Evolutionary conservation across 2,329 filamentous ascomycete genomes (phyloP).

Genomic region (Sarocladiaceae sp.): DNA sequence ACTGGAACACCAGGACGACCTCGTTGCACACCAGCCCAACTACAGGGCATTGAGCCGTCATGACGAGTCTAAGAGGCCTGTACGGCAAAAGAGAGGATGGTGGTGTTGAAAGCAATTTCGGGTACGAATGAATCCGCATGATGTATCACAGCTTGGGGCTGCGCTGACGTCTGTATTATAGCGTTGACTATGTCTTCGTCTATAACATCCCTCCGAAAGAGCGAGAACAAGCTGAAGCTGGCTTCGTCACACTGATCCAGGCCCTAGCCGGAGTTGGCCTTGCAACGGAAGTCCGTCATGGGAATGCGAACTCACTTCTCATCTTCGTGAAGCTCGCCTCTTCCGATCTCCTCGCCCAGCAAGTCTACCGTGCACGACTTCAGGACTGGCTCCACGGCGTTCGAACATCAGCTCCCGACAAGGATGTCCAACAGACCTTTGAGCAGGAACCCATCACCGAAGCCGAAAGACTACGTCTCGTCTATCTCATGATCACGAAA

Average conservation of each 20-base stretch:
- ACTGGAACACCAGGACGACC: background rate
- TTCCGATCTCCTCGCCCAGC: constrained; percentile 67
- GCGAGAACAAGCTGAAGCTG: constrained; percentile 62
- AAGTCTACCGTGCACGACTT: constrained; percentile 82
- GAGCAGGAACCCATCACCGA: constrained; percentile 75
- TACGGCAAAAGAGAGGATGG: constrained; percentile 24
- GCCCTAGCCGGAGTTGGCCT: constrained; percentile 76
- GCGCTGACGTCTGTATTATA: constrained; percentile 20
- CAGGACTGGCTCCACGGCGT: constrained; percentile 94
- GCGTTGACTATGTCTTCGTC: constrained; percentile 85
- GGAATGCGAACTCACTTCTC: constrained; percentile 69
- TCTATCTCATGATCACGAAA: constrained; percentile 80
- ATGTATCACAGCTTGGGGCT: background rate
- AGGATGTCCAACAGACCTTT: constrained; percentile 65
- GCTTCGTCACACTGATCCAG: constrained; percentile 74
- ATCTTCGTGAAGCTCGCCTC: constrained; percentile 81
- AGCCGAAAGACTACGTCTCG: constrained; percentile 80
- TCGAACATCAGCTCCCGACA: constrained; percentile 69
- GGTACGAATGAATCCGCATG: too few relatives aligned
- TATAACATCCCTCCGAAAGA: constrained; percentile 70
- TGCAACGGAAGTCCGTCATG: constrained; percentile 80
- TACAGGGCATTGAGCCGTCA: constrained; percentile 13
- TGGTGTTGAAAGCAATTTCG: constrained; percentile 33
- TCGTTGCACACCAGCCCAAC: background rate
- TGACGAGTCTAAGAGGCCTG: constrained; percentile 29